Base-by-base conservation (phyloP, 441 rosid species). In the Populus hybrid region DNA sequence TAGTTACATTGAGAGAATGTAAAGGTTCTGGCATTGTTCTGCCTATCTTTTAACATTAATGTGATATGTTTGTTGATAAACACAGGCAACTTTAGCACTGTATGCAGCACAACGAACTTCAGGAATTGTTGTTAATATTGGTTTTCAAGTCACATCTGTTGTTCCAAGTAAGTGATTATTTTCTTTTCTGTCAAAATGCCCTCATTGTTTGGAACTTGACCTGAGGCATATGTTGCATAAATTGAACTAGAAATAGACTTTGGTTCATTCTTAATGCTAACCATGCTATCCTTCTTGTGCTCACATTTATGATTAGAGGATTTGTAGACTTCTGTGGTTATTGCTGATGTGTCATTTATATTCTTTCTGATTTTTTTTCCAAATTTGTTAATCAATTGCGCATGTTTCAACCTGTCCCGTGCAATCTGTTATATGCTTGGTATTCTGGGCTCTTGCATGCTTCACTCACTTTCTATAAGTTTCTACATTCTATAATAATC, bases 81-180 rank as follows among this genome's bases (percentile, higher is more conserved):
- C 83, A 75, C 89, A 95, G 99, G 98, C 98, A 88, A 81, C 91
- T 69, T 82, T 95, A 78, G 93, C 99, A 64, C 81, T 95, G 61
- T 95, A 80, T 84, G 93, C 98, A 8, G 94, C 94, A 4, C 77
- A 87, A 46, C 78, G 82, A 82, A 93, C 91, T 73, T 95, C 98
- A 57, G 99, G 99, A 87, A 89, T 95, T 85, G 88, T 85, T 82
- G 87, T 95, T 64, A 95, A 95, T 84, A 88, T 95, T 69, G 99
- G 99, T 80, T 95, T 93, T 82, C 98, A 93, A 78, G 92, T 84
- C 38, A 95, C 92, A 30, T 91, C 97, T 76, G 77, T 95, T 88
- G 94, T 95, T 82, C 99, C 95, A 68, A 93, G 98, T 95, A 83
- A 85, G 93, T 63, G 74, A 70, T 72, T 24, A 66, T 69, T 66